Percentiles rank a stretch among this genome's conserved stretches.
Conservation (phyloP, 208 protist species). For the Naegleria lovaniensis region DNA sequence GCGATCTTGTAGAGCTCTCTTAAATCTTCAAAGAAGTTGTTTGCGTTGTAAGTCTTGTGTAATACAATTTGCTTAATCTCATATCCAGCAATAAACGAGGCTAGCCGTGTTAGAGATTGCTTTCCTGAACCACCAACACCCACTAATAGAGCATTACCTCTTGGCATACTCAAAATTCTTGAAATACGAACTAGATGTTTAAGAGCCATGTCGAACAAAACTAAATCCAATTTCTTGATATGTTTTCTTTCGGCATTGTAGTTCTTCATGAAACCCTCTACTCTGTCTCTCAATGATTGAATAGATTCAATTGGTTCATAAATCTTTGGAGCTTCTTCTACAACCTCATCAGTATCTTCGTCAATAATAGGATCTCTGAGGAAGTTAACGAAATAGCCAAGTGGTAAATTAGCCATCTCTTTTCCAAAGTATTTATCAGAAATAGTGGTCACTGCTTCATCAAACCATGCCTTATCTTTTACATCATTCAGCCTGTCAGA, state of each 20-base stretch:
- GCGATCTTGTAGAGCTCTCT: constrained; percentile 76
- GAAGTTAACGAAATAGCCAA: constrained; percentile 88
- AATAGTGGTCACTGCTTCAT: constrained; percentile 72
- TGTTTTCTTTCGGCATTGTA: constrained; percentile 73
- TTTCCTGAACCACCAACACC: constrained; percentile 83
- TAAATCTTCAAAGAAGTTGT: constrained; percentile 84
- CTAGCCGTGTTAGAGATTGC: constrained; percentile 78
- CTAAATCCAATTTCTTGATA: constrained; percentile 79
- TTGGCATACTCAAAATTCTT: constrained; percentile 75
- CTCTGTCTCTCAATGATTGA: constrained; percentile 58
- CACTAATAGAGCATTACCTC: constrained; percentile 84
- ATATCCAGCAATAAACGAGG: constrained; percentile 74
- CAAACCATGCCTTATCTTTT: constrained; percentile 90
- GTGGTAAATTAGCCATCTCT: constrained; percentile 64
- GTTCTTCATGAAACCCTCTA: constrained; percentile 66
- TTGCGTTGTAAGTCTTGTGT: constrained; percentile 82
- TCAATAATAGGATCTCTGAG: constrained; percentile 76
- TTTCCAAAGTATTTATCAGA: constrained; percentile 64
- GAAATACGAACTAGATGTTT: constrained; percentile 87
- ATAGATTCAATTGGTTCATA: constrained; percentile 86
- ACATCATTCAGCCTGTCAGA: constrained; percentile 89
- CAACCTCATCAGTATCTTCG: constrained; percentile 75
- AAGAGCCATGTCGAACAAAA: constrained; percentile 86
- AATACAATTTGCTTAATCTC: constrained; percentile 75
- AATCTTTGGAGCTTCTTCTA: constrained; percentile 76